phyloP scores from a whole-genome alignment of 2,329 filamentous ascomycete genomes.

The Paraconiothyrium brasiliense region DNA sequence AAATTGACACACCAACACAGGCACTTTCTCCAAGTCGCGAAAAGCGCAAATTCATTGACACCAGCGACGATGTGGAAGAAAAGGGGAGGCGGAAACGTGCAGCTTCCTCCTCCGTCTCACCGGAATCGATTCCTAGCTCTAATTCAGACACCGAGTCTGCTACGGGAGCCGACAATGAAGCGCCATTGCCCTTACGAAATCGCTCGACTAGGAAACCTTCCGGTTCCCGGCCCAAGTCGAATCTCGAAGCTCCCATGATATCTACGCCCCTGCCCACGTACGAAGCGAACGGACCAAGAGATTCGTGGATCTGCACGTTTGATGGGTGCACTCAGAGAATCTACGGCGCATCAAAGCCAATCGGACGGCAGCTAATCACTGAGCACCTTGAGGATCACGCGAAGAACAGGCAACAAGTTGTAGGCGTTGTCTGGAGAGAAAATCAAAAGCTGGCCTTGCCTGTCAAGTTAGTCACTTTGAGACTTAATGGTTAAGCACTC shows the following conservation, averaged over 20 bases:
- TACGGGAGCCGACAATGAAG: constrained; percentile 18
- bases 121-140: constrained; percentile 34
- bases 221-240: constrained; percentile 23
- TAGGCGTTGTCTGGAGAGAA: constrained; percentile 65
- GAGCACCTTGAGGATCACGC: constrained; percentile 71
- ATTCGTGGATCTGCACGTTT: constrained; percentile 73
- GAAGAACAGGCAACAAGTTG: constrained; percentile 61
- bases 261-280: constrained; percentile 47
- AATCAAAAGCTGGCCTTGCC: constrained; percentile 51
- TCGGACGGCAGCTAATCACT: constrained; percentile 65
- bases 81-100: constrained; percentile 40
- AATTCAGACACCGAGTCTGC: constrained; percentile 21
- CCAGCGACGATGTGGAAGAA: constrained; percentile 25
- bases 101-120: constrained; percentile 31
- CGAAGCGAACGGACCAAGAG: constrained; percentile 62
- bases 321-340: constrained; percentile 72
- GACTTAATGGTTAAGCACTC: neutral
- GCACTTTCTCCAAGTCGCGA: constrained; percentile 32
- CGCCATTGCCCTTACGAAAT: constrained; percentile 39
- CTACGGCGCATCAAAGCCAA: constrained; percentile 66
- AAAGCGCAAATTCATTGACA: constrained; percentile 41
- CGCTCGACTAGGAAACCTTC: constrained; percentile 21
- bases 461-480: constrained; percentile 43
- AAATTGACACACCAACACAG: constrained; percentile 42
- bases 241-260: constrained; percentile 32